phyloP scores from a whole-genome alignment of 768 basidiomycete genomes.

The Lactarius tabidus region DNA sequence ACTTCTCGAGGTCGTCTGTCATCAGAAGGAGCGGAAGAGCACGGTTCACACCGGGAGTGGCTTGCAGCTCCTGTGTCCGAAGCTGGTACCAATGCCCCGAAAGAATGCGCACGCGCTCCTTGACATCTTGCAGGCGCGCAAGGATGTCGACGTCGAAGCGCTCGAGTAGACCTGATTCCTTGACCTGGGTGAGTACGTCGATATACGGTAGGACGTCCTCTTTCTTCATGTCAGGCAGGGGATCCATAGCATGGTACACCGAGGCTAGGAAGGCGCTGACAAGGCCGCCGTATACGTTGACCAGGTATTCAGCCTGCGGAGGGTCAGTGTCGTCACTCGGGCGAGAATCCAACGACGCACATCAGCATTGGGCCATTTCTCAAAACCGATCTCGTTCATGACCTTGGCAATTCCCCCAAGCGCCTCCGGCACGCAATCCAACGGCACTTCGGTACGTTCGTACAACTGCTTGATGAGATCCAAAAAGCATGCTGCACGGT shows the following conservation, averaged over 20 bases:
- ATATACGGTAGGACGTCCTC: slow-evolving; percentile 65
- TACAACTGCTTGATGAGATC: slow-evolving; percentile 84
- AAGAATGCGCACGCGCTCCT: slow-evolving; percentile 58
- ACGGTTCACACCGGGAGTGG: slow-evolving; percentile 71
- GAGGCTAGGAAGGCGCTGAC: slow-evolving; percentile 85
- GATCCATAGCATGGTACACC: slow-evolving; percentile 80
- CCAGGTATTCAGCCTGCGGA: slow-evolving; percentile 61
- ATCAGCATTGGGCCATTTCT: slow-evolving; percentile 77
- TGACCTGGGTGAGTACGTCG: slow-evolving; percentile 64
- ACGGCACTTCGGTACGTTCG: slow-evolving; percentile 84
- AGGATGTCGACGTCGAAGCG: slow-evolving; percentile 70
- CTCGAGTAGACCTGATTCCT: slow-evolving; percentile 63
- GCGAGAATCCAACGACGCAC: slow-evolving; percentile 45
- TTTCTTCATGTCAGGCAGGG: slow-evolving; percentile 66
- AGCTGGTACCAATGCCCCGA: slow-evolving; percentile 57
- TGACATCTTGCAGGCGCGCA: slow-evolving; percentile 62
- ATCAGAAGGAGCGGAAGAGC: slow-evolving; percentile 78
- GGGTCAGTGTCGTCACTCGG: slow-evolving; percentile 8
- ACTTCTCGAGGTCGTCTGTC: slow-evolving; percentile 88
- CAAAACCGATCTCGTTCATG: slow-evolving; percentile 62
- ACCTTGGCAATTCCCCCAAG: slow-evolving; percentile 68
- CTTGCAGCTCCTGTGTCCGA: slow-evolving; percentile 60
- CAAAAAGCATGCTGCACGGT: slow-evolving; percentile 75
- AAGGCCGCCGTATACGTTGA: slow-evolving; percentile 62
- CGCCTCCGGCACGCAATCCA: slow-evolving; percentile 93